These are phyloP conservation scores for Macrocybe gigantea DNA, from an alignment of 768 basidiomycete species.

Conservation along the genomic window DNA sequence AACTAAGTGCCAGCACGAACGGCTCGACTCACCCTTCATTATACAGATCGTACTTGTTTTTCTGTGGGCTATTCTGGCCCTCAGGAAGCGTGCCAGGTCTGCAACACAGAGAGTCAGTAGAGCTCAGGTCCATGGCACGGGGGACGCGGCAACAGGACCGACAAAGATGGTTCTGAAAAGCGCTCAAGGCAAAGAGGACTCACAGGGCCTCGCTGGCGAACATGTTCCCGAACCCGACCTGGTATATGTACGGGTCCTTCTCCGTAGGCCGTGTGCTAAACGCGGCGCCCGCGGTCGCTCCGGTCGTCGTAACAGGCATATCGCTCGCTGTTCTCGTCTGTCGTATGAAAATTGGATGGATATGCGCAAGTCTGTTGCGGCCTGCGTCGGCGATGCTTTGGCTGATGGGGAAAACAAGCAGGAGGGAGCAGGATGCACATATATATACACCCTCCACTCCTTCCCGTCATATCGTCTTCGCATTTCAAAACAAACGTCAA, in stretches of 20 bases:
- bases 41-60: slow-evolving; percentile 57
- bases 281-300: no score
- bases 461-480: no score
- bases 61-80: slow-evolving; percentile 60
- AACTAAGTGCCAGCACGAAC: background rate
- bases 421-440: no score
- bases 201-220: slow-evolving; percentile 54
- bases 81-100: slow-evolving; percentile 53
- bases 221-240: slow-evolving; percentile 52
- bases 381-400: no score
- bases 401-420: no score
- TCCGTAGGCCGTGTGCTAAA: slow-evolving; percentile 9
- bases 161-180: background rate
- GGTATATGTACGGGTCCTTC: slow-evolving; percentile 51
- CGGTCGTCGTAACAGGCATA: no score
- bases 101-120: background rate
- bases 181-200: slow-evolving; percentile 11
- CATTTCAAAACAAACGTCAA: no score
- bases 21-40: slow-evolving; percentile 40
- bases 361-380: no score
- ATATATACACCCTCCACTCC: no score
- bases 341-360: no score
- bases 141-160: background rate
- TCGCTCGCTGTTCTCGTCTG: no score
- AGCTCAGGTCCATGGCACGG: background rate